These are phyloP conservation scores for Yamadazyma oceani DNA, from an alignment of 1,139 yeast genomes.

Conservation along the genomic window DNA sequence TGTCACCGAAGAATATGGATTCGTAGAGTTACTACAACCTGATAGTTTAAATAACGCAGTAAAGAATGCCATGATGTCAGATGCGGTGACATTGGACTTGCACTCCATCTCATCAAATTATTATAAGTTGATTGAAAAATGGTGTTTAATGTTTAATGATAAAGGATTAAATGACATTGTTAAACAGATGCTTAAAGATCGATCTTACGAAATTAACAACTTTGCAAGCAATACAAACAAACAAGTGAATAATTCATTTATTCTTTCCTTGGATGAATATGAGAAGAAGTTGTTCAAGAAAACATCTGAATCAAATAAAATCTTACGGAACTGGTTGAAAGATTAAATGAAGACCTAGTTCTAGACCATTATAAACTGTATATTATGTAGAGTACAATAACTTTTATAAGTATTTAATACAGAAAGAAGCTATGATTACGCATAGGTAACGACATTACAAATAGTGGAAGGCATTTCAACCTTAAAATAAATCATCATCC, in stretches of 20 bases:
- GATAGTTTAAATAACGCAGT: constrained; percentile 63
- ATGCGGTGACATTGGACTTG: constrained; percentile 65
- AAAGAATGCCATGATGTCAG: constrained; percentile 79
- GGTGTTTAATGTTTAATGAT: constrained; percentile 72
- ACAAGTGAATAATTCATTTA: constrained; percentile 48
- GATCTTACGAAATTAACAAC: constrained; percentile 73
- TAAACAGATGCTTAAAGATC: constrained; percentile 53
- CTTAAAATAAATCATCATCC: constrained; percentile 22
- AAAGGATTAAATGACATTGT: constrained; percentile 58
- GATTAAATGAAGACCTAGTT: constrained; percentile 12
- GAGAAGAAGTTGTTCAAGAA: constrained; percentile 61
- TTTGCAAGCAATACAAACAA: constrained; percentile 59
- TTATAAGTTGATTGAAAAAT: constrained; percentile 66
- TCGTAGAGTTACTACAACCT: constrained; percentile 69
- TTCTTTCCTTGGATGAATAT: constrained; percentile 71
- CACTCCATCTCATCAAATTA: constrained; percentile 67
- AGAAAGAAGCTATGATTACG: no score
- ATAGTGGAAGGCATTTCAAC: no score
- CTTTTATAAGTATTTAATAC: constrained; percentile 3
- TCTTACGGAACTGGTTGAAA: constrained; percentile 60
- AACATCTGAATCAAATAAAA: constrained; percentile 62
- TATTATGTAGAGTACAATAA: constrained; percentile 12
- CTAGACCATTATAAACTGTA: constrained; percentile 7
- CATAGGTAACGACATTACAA: no score
- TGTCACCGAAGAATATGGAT: constrained; percentile 46